Conservation (phyloP, 2,329 filamentous ascomycete species). For the Arthrobotrys musiformis region DNA sequence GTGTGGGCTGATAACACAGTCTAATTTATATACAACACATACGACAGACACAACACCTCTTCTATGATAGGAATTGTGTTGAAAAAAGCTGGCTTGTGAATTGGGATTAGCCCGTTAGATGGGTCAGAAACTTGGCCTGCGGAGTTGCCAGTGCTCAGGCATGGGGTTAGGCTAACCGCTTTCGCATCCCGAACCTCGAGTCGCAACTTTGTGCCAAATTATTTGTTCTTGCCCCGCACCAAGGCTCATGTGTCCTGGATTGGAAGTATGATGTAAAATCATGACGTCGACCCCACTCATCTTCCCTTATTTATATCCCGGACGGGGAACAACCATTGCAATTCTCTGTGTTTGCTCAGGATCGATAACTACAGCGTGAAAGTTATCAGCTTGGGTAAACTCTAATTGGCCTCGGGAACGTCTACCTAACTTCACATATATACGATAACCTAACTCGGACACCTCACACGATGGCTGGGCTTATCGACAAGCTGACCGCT, state of each 20-base stretch:
- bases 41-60: too few species aligned
- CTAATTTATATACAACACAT: too few species aligned
- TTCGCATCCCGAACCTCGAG: too few species aligned
- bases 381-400: neutral
- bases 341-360: neutral
- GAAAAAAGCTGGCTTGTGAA: too few species aligned
- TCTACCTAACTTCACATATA: neutral
- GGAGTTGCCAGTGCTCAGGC: too few species aligned
- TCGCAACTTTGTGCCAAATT: too few species aligned
- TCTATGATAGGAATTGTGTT: too few species aligned
- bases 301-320: neutral
- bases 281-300: neutral
- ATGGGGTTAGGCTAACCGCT: too few species aligned
- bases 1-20: too few species aligned
- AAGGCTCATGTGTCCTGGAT: neutral
- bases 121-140: too few species aligned
- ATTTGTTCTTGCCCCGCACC: neutral
- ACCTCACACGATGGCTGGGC: constrained; percentile 59
- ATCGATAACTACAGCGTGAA: neutral
- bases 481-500: constrained; percentile 63
- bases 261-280: neutral
- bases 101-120: too few species aligned
- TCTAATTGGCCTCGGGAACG: neutral
- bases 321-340: too few species aligned
- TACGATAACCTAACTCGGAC: neutral